These are phyloP conservation scores for Luffa acutangula DNA, from an alignment of 306 rosid species.

Conservation along the genomic window DNA sequence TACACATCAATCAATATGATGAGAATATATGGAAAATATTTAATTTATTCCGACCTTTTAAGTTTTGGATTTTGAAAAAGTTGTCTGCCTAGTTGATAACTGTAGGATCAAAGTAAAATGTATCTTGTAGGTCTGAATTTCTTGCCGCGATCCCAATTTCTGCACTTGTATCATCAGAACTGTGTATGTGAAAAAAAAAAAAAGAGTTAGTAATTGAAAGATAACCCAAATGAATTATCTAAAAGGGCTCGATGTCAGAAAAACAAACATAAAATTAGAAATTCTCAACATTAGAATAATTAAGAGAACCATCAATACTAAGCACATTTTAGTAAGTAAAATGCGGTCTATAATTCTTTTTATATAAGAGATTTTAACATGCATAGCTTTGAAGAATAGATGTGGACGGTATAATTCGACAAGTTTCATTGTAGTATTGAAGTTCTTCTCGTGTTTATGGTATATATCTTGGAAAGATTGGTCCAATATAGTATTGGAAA, in stretches of 20 bases:
- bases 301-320: neutral
- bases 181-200: constrained; percentile 1
- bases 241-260: neutral
- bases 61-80: constrained; percentile 23
- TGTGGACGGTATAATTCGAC: constrained; percentile 66
- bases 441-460: constrained; percentile 30
- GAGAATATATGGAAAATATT: neutral
- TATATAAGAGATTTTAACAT: constrained; percentile 7
- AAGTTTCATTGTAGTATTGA: constrained; percentile 41
- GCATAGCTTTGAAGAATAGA: constrained; percentile 64
- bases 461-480: constrained; percentile 36
- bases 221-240: neutral
- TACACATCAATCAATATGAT: neutral
- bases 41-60: neutral
- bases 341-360: neutral
- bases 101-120: constrained; percentile 28
- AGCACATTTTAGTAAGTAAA: too few species aligned
- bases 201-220: neutral
- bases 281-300: neutral
- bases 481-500: constrained; percentile 45
- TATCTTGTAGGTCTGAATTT: neutral
- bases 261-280: neutral
- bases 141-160: constrained; percentile 28
- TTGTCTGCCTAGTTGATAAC: constrained; percentile 57
- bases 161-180: constrained; percentile 56